Evolutionary conservation across 2,329 filamentous ascomycete genomes (phyloP).

Genomic region (Claviceps spartinae): DNA sequence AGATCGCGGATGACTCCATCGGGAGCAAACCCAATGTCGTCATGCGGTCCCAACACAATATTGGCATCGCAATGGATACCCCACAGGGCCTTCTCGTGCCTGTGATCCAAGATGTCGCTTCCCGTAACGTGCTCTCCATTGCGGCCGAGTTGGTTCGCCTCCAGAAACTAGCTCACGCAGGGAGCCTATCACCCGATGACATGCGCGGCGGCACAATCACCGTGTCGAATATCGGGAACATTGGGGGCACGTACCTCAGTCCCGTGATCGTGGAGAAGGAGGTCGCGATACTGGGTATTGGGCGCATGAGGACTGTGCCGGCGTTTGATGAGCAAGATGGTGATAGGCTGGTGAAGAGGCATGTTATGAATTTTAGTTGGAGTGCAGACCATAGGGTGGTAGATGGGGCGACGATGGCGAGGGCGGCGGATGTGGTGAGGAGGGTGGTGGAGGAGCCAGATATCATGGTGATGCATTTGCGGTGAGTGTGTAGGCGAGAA

Average conservation of each 20-base stretch:
- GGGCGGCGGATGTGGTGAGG: slow-evolving; percentile 72
- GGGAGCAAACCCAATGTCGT: slow-evolving; percentile 60
- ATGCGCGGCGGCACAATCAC: slow-evolving; percentile 83
- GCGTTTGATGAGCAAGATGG: slow-evolving; percentile 51
- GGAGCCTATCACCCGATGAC: slow-evolving; percentile 62
- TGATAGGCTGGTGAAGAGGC: slow-evolving; percentile 50
- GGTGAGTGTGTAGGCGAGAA: slow-evolving; percentile 29
- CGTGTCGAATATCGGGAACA: slow-evolving; percentile 89
- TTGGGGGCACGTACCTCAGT: slow-evolving; percentile 82
- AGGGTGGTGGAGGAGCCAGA: slow-evolving; percentile 73
- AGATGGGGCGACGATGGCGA: slow-evolving; percentile 87
- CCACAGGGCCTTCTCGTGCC: slow-evolving; percentile 79
- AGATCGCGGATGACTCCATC: slow-evolving; percentile 36
- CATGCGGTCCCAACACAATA: slow-evolving; percentile 77
- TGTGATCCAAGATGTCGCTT: slow-evolving; percentile 73
- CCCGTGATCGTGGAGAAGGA: slow-evolving; percentile 86
- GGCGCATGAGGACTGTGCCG: slow-evolving; percentile 66
- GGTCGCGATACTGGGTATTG: slow-evolving; percentile 83
- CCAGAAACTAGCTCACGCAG: slow-evolving; percentile 56
- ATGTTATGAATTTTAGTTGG: slow-evolving; percentile 89
- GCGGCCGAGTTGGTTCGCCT: slow-evolving; percentile 63
- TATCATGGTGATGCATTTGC: slow-evolving; percentile 70
- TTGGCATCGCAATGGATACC: slow-evolving; percentile 92
- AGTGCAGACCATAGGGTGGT: slow-evolving; percentile 89
- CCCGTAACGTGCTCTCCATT: slow-evolving; percentile 63